These are phyloP conservation scores for Comarum palustre DNA, from an alignment of 306 rosid genomes.

Conservation along the genomic window DNA sequence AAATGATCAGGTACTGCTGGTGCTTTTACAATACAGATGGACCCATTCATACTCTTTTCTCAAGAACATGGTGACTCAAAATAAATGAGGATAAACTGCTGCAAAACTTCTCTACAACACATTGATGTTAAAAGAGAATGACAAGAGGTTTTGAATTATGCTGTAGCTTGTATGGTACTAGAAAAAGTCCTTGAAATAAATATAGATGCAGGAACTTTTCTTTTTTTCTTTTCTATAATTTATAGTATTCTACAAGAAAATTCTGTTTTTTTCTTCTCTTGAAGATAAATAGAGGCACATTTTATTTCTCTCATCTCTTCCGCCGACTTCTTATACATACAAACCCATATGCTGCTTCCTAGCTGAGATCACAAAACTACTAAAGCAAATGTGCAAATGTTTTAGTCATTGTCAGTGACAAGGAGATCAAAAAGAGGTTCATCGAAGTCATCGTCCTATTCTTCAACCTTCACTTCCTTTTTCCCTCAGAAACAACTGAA, in stretches of 20 bases:
- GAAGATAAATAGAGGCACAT: not conserved
- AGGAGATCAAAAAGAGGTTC: too few species aligned
- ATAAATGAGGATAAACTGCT: slow-evolving; percentile 22
- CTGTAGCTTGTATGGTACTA: not conserved
- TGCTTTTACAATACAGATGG: not conserved
- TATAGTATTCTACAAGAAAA: not conserved
- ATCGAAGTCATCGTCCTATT: too few species aligned
- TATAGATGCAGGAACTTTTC: not conserved
- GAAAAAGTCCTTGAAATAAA: not conserved
- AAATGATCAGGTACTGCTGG: slow-evolving; percentile 32
- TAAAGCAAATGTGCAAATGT: too few species aligned
- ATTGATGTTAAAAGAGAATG: not conserved
- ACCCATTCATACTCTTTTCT: slow-evolving; percentile 11
- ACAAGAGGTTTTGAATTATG: not conserved
- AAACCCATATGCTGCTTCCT: too few species aligned
- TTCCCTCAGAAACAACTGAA: too few species aligned
- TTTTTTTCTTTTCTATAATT: not conserved
- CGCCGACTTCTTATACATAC: too few species aligned
- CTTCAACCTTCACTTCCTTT: too few species aligned
- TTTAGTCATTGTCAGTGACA: too few species aligned
- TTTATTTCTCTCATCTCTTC: not conserved
- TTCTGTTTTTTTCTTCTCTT: not conserved
- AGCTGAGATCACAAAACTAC: too few species aligned
- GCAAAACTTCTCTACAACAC: not conserved
- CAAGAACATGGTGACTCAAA: slow-evolving; percentile 14